Base-by-base conservation (phyloP, 1,139 yeast genomes). In the Yamadazyma epiphylla region DNA sequence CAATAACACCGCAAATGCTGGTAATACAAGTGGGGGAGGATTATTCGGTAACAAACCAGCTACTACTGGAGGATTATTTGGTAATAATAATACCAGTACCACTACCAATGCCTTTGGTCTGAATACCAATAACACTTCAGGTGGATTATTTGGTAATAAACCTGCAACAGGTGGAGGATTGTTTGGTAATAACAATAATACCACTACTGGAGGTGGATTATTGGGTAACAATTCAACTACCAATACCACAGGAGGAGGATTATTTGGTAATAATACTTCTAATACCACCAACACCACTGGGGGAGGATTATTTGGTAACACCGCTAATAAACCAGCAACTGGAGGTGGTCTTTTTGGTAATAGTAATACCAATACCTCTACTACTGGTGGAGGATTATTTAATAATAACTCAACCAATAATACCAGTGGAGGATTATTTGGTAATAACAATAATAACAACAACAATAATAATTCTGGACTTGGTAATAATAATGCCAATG, bases 31-130 rank as follows among this genome's bases (percentile, higher is more conserved):
- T 28, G 43, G 48, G n/a, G 57, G 57, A 5, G 64, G 64, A 1
- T 42, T 65, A 24, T 63, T 64, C 43, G 67, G 68, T 5, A 35
- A 37, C 28, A 38, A 38, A 22, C 44, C 44, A 16, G 40, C 22
- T 25, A 30, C 29, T 64, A 24, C 30, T 25, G 45, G 45, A n/a
- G 60, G 59, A 0, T 37, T 61, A 21, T 61, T 61, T 40, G 64
- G 63, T 7, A 39, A 32, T 25, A 42, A 30, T 19, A 32, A 33
- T 16, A 26, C 29, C 6, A 30, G 26, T 12, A 28, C 37, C 5
- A 26, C 42, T 10, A 40, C 42, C 11, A 43, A 41, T n/a, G 28
- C 37, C 12, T 33, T 38, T 29, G 44, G 44, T n/a, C n/a, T n/a
- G 11, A 34, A 26, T 12, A 15, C 32, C 11, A 31, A 19, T 22